These are phyloP conservation scores for Blepharisma japonicum DNA, from an alignment of 73 alveolate genomes.

Conservation along the genomic window DNA sequence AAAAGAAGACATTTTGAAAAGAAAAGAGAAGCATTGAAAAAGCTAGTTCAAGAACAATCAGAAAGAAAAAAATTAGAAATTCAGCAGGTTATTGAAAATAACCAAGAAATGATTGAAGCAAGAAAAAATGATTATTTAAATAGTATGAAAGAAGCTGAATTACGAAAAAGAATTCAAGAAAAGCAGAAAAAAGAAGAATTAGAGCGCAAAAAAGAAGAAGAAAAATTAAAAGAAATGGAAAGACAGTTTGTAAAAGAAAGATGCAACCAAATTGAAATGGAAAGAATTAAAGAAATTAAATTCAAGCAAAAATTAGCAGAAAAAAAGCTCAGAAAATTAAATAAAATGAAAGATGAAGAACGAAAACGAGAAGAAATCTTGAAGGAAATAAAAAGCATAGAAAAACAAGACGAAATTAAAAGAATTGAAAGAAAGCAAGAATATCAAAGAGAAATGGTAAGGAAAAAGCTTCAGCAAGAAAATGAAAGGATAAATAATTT, in stretches of 20 bases:
- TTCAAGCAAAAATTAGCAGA: conserved; percentile 29
- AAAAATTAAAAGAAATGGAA: conserved; percentile 37
- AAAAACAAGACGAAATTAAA: conserved; percentile 44
- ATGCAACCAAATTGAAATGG: conserved; percentile 33
- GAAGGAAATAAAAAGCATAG: conserved; percentile 28
- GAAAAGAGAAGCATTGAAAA: conserved; percentile 34
- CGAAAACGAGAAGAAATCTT: not conserved
- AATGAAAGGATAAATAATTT: conserved; percentile 29
- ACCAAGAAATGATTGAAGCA: conserved; percentile 32
- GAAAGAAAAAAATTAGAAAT: conserved; percentile 37
- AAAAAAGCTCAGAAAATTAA: not conserved
- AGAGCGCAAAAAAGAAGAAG: conserved; percentile 20
- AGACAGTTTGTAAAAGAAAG: conserved; percentile 31
- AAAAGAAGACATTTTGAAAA: conserved; percentile 36
- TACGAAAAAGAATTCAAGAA: conserved; percentile 36
- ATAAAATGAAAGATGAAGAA: conserved; percentile 35
- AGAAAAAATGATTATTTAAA: conserved; percentile 36
- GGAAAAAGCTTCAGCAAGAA: conserved; percentile 25
- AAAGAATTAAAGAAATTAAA: conserved; percentile 28
- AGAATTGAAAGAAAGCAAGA: conserved; percentile 38
- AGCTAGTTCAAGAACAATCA: conserved; percentile 31
- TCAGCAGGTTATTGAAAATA: conserved; percentile 30
- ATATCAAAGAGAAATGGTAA: conserved; percentile 35
- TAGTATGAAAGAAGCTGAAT: conserved; percentile 36
- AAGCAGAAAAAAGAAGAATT: conserved; percentile 33